phyloP scores from a whole-genome alignment of 2,329 filamentous ascomycete species.

The Scopulariopsis brevicaulis region DNA sequence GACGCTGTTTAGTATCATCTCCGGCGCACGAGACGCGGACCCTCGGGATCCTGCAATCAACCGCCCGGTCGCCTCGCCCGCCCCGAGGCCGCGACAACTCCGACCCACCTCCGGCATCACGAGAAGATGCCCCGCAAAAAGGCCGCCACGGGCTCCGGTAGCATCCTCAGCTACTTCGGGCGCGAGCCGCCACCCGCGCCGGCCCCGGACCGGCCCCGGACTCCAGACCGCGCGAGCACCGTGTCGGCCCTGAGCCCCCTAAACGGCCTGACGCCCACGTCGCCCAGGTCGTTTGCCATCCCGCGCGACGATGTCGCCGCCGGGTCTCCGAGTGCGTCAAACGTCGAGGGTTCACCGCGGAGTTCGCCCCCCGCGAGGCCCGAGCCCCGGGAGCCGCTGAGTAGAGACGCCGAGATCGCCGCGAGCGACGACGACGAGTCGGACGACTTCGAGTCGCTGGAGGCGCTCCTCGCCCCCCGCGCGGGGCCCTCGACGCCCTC shows the following conservation, averaged over 20 bases:
- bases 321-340: neutral
- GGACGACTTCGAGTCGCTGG: slow-evolving; percentile 2
- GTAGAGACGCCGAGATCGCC: slow-evolving; percentile 2
- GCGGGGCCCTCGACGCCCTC: neutral
- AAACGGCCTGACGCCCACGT: neutral
- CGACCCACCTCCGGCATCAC: neutral
- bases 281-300: neutral
- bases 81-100: neutral
- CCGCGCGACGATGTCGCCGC: neutral
- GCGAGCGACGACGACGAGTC: slow-evolving; percentile 5
- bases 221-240: neutral
- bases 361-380: neutral
- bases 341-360: neutral
- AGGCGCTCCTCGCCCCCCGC: neutral
- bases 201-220: neutral
- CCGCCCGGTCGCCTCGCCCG: neutral
- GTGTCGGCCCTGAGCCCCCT: neutral
- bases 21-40: neutral
- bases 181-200: neutral
- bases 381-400: neutral
- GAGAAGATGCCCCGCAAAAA: neutral
- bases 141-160: neutral
- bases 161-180: neutral
- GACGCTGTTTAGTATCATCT: neutral
- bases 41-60: neutral